phyloP scores from a whole-genome alignment of 345 rosid genomes.

The Alliaria petiolata region DNA sequence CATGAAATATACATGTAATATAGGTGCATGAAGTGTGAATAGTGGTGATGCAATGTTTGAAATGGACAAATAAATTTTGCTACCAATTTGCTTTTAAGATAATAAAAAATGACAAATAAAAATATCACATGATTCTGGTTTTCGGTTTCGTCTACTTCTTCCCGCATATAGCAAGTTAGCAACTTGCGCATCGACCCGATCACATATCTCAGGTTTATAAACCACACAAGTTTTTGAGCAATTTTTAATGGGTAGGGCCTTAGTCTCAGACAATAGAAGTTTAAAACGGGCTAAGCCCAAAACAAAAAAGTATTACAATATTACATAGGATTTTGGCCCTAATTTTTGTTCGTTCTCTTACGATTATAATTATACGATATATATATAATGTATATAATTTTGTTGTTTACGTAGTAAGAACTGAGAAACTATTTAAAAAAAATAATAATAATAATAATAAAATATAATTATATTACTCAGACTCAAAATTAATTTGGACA shows the following conservation, averaged over 20 bases:
- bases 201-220: neutral
- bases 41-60: slow-evolving; percentile 27
- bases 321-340: too few relatives aligned
- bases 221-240: neutral
- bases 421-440: too few relatives aligned
- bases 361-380: too few relatives aligned
- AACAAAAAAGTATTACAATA: neutral
- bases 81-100: neutral
- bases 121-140: slow-evolving; percentile 17
- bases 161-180: neutral
- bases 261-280: neutral
- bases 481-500: too few relatives aligned
- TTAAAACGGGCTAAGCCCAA: neutral
- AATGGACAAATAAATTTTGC: slow-evolving; percentile 20
- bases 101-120: neutral
- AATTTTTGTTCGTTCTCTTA: too few relatives aligned
- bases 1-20: slow-evolving; percentile 7
- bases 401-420: too few relatives aligned
- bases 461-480: too few relatives aligned
- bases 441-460: too few relatives aligned
- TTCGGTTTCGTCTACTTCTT: neutral
- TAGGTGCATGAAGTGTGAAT: slow-evolving; percentile 14
- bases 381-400: too few relatives aligned
- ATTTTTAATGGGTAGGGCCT: neutral
- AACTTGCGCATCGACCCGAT: neutral